Base-by-base conservation (phyloP, 2,329 filamentous ascomycete species). In the Alternaria incomplexa region DNA sequence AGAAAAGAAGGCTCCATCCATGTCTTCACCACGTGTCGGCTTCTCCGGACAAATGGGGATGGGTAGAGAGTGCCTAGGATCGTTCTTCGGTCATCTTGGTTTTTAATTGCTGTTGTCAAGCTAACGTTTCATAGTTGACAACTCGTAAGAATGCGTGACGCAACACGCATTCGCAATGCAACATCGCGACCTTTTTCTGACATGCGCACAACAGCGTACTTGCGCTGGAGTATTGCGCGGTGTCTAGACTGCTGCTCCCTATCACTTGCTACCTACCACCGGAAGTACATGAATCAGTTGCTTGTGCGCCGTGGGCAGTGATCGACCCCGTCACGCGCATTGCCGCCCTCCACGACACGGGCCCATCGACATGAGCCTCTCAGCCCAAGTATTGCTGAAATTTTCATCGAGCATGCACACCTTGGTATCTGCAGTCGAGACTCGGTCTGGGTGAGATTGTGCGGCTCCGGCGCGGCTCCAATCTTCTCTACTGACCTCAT, bases 321-420 rank as follows among this genome's bases (percentile, higher is more conserved):
- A 52, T 52, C 48, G 48, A 52, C 48, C 20, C 30, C 36, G 48
- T 52, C 48, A 52, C 30, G 48, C 48, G 48, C 48, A 52, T 52
- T 52, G 48, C 48, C 22, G 48, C 48, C 48, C 48, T 25, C 30
- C 48, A 52, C 48, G 28, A 52, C 48, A 52, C 48, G 30, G 30
- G 28, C 30, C 30, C 12, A 32, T 36, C n/a, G 10, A 23, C 22
- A 32, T 40, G 48, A 25, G 32, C 36, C 20, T 10, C 30, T 52
- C 48, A 23, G 30, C 20, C 48, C 48, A 40, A 52, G 30, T 52
- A 25, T 36, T 32, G 28, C 11, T 52, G 13, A 36, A 22, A 40
- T 23, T 36, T 52, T 52, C 30, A 40, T 22, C 48, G 28, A 52
- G 48, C 48, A 22, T 52, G 48, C 48, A 52, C 48, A 25, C 48